A percentile compares a stretch with the other conserved stretches of the same genome.
phyloP scores from a whole-genome alignment of 1,284 basidiomycete genomes.

The Ceratobasidium sp. region DNA sequence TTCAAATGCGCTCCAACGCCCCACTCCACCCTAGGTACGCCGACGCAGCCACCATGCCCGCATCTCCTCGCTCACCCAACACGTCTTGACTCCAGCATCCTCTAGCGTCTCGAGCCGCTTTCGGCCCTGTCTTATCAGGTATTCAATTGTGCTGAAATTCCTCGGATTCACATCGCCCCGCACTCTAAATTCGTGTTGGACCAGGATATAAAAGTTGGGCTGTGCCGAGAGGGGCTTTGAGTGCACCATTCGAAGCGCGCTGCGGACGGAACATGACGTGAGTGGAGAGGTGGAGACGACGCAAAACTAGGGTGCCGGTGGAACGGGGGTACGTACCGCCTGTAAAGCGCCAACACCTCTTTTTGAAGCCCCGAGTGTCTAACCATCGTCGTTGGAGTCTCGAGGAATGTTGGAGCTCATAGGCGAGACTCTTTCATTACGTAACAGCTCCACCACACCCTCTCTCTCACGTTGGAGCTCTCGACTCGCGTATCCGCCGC shows the following conservation, averaged over 20 bases:
- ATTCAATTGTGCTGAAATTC: conserved; percentile 71
- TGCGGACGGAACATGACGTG: conserved; percentile 47
- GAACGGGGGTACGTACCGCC: conserved; percentile 32
- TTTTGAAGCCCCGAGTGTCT: conserved; percentile 41
- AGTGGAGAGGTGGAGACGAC: neutral
- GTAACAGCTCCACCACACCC: neutral
- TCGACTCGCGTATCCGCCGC: too few relatives aligned
- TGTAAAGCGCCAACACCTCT: conserved; percentile 42
- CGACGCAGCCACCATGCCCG: conserved; percentile 66
- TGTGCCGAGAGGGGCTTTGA: conserved; percentile 66
- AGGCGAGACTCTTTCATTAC: neutral
- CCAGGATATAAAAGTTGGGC: conserved; percentile 68
- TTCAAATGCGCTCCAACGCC: neutral
- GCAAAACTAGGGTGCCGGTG: neutral
- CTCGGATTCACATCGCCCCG: conserved; percentile 66
- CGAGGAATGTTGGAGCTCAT: too few relatives aligned
- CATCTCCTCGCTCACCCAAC: conserved; percentile 73
- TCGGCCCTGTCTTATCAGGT: conserved; percentile 68
- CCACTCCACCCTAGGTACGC: too few relatives aligned
- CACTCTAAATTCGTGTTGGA: conserved; percentile 70
- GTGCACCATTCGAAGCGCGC: conserved; percentile 74
- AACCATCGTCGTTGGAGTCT: neutral
- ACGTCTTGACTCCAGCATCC: conserved; percentile 68
- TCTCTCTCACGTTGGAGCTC: too few relatives aligned
- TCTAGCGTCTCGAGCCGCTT: conserved; percentile 74